Percentiles rank a stretch among this genome's conserved stretches.
Evolutionary conservation across 106 monocot species (phyloP).

Genomic region (Iris macrosiphon): DNA sequence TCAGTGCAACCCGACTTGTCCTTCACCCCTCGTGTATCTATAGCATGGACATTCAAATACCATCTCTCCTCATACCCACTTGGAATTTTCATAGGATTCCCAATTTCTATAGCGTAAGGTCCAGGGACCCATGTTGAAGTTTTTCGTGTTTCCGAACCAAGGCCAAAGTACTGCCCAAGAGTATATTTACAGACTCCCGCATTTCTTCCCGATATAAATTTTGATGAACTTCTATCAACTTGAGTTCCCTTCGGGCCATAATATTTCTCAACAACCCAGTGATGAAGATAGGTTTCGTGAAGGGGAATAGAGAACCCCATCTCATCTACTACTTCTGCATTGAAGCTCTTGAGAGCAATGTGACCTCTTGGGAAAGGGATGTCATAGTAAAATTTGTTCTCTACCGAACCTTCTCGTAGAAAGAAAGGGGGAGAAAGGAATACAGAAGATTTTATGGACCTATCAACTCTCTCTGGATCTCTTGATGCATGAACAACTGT

Average conservation of each 20-base stretch:
- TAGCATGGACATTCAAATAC: constrained; percentile 80
- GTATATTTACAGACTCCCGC: constrained; percentile 42
- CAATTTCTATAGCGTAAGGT: constrained; percentile 71
- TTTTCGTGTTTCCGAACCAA: constrained; percentile 72
- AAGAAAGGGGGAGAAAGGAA: constrained; percentile 61
- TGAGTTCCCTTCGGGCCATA: constrained; percentile 13
- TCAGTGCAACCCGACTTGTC: constrained; percentile 66
- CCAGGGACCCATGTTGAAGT: constrained; percentile 69
- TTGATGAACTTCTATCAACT: background rate
- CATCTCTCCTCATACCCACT: constrained; percentile 65
- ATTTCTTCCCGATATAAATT: constrained; percentile 24
- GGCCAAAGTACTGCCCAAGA: constrained; percentile 67
- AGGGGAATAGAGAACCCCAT: constrained; percentile 52
- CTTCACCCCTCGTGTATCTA: constrained; percentile 67
- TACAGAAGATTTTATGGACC: constrained; percentile 32
- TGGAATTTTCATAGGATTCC: constrained; percentile 39
- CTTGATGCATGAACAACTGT: background rate
- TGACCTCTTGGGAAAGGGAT: constrained; percentile 76
- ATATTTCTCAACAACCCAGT: constrained; percentile 59
- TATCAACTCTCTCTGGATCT: background rate
- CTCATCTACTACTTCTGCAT: constrained; percentile 68
- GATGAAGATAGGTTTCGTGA: constrained; percentile 83
- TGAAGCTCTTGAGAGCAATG: constrained; percentile 68
- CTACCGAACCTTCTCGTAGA: constrained; percentile 49
- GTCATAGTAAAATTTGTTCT: constrained; percentile 32